phyloP scores from a whole-genome alignment of 2,329 filamentous ascomycete genomes.

The Fusarium chuoi region DNA sequence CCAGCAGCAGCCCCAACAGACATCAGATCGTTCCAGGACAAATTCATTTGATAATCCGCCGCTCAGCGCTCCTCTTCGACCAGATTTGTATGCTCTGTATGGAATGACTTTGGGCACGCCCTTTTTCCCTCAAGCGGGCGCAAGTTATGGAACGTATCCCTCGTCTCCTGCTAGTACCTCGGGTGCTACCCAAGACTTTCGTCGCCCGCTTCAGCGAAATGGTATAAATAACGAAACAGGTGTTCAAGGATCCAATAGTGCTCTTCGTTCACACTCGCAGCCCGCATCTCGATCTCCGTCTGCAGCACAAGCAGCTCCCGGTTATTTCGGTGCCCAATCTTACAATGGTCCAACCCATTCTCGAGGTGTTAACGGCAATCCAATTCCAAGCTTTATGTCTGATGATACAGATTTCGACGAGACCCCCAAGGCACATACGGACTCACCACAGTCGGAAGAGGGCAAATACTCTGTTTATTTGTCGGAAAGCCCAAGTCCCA shows the following conservation, averaged over 20 bases:
- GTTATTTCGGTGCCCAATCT: conserved; percentile 47
- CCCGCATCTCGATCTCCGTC: conserved; percentile 63
- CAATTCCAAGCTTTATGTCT: conserved; percentile 66
- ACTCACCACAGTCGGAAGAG: conserved; percentile 62
- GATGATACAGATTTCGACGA: conserved; percentile 64
- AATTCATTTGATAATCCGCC: conserved; percentile 72
- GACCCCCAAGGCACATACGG: conserved; percentile 52
- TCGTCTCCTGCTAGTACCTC: conserved; percentile 63
- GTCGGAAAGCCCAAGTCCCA: conserved; percentile 44
- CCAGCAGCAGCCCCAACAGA: conserved; percentile 47
- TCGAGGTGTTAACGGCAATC: conserved; percentile 59
- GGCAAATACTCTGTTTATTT: conserved; percentile 47
- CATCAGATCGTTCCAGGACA: conserved; percentile 65
- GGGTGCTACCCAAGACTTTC: conserved; percentile 60
- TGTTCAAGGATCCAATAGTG: conserved; percentile 60
- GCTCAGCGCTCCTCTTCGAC: conserved; percentile 66
- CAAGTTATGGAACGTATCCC: conserved; percentile 64
- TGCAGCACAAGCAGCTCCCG: conserved; percentile 41
- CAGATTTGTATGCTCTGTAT: conserved; percentile 66
- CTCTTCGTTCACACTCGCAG: conserved; percentile 74
- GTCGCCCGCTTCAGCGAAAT: conserved; percentile 67
- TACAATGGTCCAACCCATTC: conserved; percentile 51
- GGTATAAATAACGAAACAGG: conserved; percentile 60
- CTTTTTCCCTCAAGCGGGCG: conserved; percentile 58
- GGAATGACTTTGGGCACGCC: conserved; percentile 53